Evolutionary conservation across 2,329 filamentous ascomycete genomes (phyloP).

Genomic region (Cladosporium sp.): DNA sequence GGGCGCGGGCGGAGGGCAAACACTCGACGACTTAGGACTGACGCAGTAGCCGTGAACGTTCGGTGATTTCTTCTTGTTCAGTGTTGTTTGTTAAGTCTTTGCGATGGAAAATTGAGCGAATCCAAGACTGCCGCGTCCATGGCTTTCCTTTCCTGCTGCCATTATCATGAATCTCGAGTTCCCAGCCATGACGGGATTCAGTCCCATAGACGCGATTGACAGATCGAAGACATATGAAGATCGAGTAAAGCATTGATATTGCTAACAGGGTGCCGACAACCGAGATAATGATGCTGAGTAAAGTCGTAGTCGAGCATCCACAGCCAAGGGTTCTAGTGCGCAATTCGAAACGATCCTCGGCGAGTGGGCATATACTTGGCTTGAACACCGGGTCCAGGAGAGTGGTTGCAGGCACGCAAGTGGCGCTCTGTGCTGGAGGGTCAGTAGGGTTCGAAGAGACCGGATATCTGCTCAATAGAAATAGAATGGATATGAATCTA

Average conservation of each 20-base stretch:
- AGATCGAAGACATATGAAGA: conserved; percentile 17
- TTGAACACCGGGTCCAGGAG: conserved; percentile 37
- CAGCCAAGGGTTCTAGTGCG: conserved; percentile 42
- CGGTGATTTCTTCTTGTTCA: conserved; percentile 34
- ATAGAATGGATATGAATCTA: neutral
- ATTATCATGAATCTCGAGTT: conserved; percentile 28
- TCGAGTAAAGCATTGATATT: conserved; percentile 32
- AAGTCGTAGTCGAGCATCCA: conserved; percentile 43
- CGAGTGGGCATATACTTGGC: conserved; percentile 29
- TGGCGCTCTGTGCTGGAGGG: conserved; percentile 26
- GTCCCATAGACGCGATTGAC: conserved; percentile 26
- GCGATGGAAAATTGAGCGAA: conserved; percentile 13
- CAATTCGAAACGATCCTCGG: conserved; percentile 43
- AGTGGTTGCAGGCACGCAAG: conserved; percentile 39
- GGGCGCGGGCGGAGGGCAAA: neutral
- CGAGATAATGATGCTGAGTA: conserved; percentile 40
- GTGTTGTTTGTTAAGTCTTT: conserved; percentile 24
- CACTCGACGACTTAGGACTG: neutral
- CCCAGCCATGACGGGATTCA: conserved; percentile 23
- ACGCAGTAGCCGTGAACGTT: conserved; percentile 28
- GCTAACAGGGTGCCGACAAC: conserved; percentile 39
- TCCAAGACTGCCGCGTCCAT: conserved; percentile 19
- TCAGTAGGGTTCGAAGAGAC: neutral
- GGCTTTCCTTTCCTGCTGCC: conserved; percentile 19
- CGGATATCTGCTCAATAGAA: too few relatives aligned